phyloP scores from a whole-genome alignment of 495 filamentous ascomycete genomes.

The Oidiodendron maius region DNA sequence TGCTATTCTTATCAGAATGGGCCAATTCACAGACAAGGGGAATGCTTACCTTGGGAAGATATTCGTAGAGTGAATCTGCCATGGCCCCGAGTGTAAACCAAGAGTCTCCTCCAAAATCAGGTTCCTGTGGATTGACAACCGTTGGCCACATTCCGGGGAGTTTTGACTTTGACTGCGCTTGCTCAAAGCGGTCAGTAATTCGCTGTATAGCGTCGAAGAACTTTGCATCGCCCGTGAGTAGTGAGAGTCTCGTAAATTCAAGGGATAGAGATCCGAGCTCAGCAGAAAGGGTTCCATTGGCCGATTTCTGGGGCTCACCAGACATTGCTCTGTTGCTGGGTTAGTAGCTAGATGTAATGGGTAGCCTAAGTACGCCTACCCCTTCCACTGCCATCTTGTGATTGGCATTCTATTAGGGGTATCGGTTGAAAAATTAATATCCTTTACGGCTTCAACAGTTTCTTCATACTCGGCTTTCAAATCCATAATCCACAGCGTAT shows the following conservation, averaged over 20 bases:
- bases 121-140: background rate
- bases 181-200: conserved; percentile 79
- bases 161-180: conserved; percentile 59
- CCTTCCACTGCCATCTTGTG: conserved; percentile 27
- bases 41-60: conserved; percentile 63
- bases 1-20: background rate
- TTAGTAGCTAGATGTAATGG: too few species aligned
- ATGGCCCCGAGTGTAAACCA: conserved; percentile 53
- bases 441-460: conserved; percentile 63
- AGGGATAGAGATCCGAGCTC: conserved; percentile 74
- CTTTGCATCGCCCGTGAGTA: conserved; percentile 75
- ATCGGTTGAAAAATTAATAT: conserved; percentile 89
- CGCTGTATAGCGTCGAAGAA: conserved; percentile 93
- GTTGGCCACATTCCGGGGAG: conserved; percentile 80
- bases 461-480: conserved; percentile 81
- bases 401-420: conserved; percentile 92
- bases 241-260: conserved; percentile 88
- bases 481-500: conserved; percentile 70
- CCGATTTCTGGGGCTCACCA: background rate
- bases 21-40: background rate
- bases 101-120: background rate
- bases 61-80: conserved; percentile 82
- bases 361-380: background rate
- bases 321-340: conserved; percentile 9
- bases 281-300: conserved; percentile 27